Evolutionary conservation across 768 basidiomycete genomes (phyloP), one percentile per base, ranked within the genome.

Genomic region (Daedaleopsis nitida): DNA sequence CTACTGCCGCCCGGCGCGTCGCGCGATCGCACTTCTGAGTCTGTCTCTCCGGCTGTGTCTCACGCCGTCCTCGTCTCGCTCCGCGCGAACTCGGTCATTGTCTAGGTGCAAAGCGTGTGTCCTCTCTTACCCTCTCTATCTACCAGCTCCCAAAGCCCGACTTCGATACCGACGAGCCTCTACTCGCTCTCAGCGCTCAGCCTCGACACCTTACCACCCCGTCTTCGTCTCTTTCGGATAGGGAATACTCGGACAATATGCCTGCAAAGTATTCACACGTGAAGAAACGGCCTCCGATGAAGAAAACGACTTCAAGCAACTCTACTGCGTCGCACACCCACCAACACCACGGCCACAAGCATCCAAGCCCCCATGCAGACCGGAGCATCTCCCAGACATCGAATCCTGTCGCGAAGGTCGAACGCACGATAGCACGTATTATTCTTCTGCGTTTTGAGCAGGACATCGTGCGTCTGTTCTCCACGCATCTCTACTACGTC

Each of bases 251-350:
- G 13, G 11, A 13, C 39, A 42, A 42, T 3, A 89, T 89, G 87
- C 86, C 87, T 17, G 82, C 86, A 37, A 88, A 88, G 68, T 88
- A 88, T 73, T 88, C 87, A 24, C 87, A 89, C 73, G 83, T 86
- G n/a, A 88, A 87, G 77, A 88, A 87, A 69, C 75, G 85, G 50
- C 75, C 79, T 8, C 79, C 83, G 16, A 70, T 79, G 14, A 75
- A 80, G 68, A 86, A 83, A 66, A 49, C 63, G n/a, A 34, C 32
- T 16, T 57, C 47, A 68, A 37, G 60, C 69, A n/a, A 48, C 43
- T 13, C 21, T 12, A 14, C 9, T 17, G 5, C 37, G 12, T 10
- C 52, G 14, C 27, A 44, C 34, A 47, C 53, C 44, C 47, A 67
- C 64, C 54, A 58, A 16, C 49, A 62, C 60, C 69, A 75, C 43